phyloP scores from a whole-genome alignment of 2,329 filamentous ascomycete genomes.

The Thermoascus crustaceus region DNA sequence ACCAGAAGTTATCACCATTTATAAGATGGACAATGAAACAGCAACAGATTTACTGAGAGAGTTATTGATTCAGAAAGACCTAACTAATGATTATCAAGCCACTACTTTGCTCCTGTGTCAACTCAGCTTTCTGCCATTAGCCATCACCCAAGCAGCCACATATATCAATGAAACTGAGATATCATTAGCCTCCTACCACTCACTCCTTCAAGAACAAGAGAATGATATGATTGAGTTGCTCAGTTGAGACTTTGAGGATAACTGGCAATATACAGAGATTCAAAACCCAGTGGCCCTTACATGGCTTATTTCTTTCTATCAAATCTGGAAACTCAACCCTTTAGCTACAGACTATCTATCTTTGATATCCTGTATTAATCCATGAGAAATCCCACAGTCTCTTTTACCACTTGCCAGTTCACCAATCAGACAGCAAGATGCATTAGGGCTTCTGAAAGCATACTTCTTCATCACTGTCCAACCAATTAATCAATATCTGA shows the following conservation, averaged over 20 bases:
- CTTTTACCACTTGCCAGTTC: conserved; percentile 11
- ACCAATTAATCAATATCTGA: conserved; percentile 4
- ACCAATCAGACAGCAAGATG: conserved; percentile 8
- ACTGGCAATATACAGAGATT: conserved; percentile 16
- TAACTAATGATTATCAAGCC: too few species aligned
- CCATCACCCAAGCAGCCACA: conserved; percentile 18
- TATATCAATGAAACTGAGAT: conserved; percentile 12
- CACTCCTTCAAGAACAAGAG: conserved; percentile 15
- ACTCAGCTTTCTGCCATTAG: conserved; percentile 17
- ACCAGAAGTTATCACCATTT: conserved; percentile 10
- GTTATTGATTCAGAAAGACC: not conserved
- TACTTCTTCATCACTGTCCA: conserved; percentile 14
- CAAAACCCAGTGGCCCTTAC: conserved; percentile 27
- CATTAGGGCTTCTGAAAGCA: conserved; percentile 16
- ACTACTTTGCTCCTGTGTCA: conserved; percentile 9
- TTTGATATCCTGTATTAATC: conserved; percentile 23
- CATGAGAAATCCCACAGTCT: conserved; percentile 17
- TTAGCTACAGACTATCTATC: conserved; percentile 18
- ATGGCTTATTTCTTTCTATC: conserved; percentile 26
- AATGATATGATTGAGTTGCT: conserved; percentile 16
- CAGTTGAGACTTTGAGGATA: conserved; percentile 23
- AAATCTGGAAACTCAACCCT: conserved; percentile 14
- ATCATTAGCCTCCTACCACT: conserved; percentile 8
- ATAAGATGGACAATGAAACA: conserved; percentile 8
- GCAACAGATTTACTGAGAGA: conserved; percentile 6